Evolutionary conservation across 2,329 filamentous ascomycete species (phyloP).

Genomic region (Fusarium floridanum): DNA sequence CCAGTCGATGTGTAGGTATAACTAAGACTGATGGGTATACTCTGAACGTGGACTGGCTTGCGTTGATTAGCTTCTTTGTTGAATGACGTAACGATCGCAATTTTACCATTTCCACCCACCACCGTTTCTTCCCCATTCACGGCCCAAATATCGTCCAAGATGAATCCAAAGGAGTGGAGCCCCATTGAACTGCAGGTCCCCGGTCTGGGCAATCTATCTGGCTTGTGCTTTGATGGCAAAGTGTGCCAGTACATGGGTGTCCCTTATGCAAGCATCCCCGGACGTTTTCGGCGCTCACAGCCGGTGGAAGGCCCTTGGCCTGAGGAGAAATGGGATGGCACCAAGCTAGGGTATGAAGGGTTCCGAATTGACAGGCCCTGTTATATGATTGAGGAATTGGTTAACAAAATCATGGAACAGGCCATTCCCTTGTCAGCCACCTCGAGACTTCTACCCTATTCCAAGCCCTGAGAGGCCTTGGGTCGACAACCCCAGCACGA

Average conservation of each 20-base stretch:
- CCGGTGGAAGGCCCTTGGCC: background rate
- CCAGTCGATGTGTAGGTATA: background rate
- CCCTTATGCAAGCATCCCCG: constrained; percentile 13
- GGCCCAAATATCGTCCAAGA: background rate
- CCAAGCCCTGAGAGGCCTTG: constrained; percentile 14
- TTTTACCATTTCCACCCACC: background rate
- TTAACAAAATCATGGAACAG: background rate
- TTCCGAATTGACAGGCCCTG: background rate
- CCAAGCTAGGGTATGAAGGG: constrained; percentile 50
- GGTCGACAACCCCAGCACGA: constrained; percentile 1
- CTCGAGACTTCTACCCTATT: constrained; percentile 24
- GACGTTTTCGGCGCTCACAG: constrained; percentile 8
- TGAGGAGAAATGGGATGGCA: background rate
- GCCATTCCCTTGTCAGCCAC: constrained; percentile 18
- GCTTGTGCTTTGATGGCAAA: constrained; percentile 10
- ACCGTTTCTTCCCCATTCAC: background rate
- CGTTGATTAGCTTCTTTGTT: background rate
- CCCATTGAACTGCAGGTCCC: background rate
- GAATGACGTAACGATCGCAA: background rate
- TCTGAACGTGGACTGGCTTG: background rate
- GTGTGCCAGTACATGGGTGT: constrained; percentile 18
- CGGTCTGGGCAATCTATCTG: background rate
- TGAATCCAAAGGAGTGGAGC: background rate
- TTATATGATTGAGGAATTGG: background rate
- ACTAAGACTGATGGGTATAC: background rate